phyloP scores from a whole-genome alignment of 345 rosid species.

The Ceriops zippeliana region DNA sequence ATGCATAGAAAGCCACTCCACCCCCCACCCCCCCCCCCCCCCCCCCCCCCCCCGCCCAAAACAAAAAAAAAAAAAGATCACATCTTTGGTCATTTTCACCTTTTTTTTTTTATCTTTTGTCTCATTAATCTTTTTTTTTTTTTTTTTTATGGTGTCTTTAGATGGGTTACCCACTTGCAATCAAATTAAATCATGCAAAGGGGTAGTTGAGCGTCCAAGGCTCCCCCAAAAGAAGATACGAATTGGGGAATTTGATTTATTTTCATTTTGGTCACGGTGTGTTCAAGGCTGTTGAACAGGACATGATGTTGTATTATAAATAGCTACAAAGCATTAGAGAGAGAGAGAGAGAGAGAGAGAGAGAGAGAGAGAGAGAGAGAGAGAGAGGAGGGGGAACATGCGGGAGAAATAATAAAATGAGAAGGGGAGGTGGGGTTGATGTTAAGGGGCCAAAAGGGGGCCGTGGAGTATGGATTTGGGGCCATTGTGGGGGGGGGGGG shows the following conservation, averaged over 20 bases:
- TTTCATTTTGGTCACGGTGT: neutral
- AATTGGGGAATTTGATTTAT: neutral
- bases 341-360: no score
- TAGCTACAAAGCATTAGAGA: constrained; percentile 2
- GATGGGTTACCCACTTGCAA: constrained; percentile 26
- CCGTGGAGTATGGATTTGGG: neutral
- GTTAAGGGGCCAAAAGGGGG: neutral
- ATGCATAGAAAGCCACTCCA: neutral
- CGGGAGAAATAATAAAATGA: neutral
- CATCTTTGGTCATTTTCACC: constrained; percentile 5
- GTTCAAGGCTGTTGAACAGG: neutral
- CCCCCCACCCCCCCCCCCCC: neutral
- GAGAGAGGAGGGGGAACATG: neutral
- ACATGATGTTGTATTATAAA: constrained; percentile 15
- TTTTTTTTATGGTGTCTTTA: constrained; percentile 19
- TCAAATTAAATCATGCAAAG: constrained; percentile 4
- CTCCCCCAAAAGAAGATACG: constrained; percentile 4
- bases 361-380: neutral
- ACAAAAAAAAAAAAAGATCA: neutral
- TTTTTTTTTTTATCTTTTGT: neutral
- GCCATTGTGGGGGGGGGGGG: no score
- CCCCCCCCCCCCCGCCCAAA: neutral
- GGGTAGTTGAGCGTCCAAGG: constrained; percentile 25
- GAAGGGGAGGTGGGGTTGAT: neutral
- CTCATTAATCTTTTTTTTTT: neutral